Evolutionary conservation across 345 rosid genomes (phyloP).

Genomic region (Camelina hispida): DNA sequence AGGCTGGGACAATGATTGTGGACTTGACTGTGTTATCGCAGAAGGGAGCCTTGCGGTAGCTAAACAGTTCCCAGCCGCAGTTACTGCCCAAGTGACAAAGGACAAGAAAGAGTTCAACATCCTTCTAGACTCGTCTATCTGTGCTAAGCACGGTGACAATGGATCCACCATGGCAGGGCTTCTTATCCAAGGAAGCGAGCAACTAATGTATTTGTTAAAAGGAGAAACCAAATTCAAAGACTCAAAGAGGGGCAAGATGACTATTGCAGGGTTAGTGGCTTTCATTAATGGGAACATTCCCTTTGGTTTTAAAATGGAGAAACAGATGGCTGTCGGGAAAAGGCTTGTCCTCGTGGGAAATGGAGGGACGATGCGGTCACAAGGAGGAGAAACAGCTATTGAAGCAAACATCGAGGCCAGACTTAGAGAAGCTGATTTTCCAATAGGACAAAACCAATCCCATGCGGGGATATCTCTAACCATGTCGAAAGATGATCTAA

Average conservation of each 20-base stretch:
- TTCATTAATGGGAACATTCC: constrained; percentile 63
- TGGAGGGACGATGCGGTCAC: constrained; percentile 68
- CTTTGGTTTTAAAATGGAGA: constrained; percentile 68
- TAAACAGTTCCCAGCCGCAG: constrained; percentile 71
- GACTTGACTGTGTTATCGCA: constrained; percentile 87
- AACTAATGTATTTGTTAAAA: constrained; percentile 63
- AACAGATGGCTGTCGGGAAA: constrained; percentile 66
- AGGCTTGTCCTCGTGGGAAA: constrained; percentile 65
- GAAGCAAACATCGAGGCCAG: constrained; percentile 78
- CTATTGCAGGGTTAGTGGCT: constrained; percentile 64
- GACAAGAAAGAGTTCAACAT: constrained; percentile 85
- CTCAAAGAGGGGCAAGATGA: constrained; percentile 56
- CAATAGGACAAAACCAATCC: constrained; percentile 79
- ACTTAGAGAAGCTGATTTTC: constrained; percentile 71
- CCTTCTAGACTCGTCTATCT: constrained; percentile 71
- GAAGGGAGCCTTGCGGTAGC: constrained; percentile 72
- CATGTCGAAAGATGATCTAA: constrained; percentile 75
- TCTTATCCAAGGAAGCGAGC: constrained; percentile 73
- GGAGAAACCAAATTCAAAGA: constrained; percentile 79
- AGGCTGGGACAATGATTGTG: constrained; percentile 99
- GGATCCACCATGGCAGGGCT: constrained; percentile 85
- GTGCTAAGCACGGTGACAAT: constrained; percentile 68
- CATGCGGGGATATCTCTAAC: constrained; percentile 70
- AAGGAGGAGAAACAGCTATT: constrained; percentile 69
- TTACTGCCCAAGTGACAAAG: constrained; percentile 59